Evolutionary conservation across 164 flowering plant species (phyloP).

Genomic region (Sextonia rubra): DNA sequence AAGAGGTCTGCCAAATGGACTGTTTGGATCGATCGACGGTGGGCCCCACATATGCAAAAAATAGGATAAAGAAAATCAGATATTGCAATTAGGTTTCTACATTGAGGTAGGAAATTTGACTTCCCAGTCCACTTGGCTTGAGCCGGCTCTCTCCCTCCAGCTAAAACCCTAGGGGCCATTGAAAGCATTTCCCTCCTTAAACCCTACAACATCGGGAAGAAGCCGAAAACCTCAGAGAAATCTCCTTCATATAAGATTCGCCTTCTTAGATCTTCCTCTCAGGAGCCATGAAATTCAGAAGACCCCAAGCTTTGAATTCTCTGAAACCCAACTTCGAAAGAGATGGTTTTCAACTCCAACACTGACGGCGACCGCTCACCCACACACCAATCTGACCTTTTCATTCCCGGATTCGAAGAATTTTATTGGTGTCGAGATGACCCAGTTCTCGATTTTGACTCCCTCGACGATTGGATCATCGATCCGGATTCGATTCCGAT

Average conservation of each 20-base stretch:
- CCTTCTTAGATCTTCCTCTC: neutral
- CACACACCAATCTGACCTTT: neutral
- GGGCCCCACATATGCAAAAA: neutral
- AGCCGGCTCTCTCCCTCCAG: neutral
- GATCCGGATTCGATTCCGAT: constrained; percentile 7
- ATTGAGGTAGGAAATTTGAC: no score
- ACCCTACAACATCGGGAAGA: neutral
- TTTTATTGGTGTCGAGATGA: constrained; percentile 18
- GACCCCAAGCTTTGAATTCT: neutral
- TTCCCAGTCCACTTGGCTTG: neutral
- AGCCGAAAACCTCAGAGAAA: no score
- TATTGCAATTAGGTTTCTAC: no score
- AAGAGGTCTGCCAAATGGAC: neutral
- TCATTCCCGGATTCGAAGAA: neutral
- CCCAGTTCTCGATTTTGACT: constrained; percentile 46
- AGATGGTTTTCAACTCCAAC: neutral
- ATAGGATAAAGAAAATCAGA: no score
- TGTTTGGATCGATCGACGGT: neutral
- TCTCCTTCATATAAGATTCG: neutral
- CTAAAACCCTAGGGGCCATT: neutral
- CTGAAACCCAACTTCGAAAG: neutral
- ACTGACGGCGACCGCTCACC: neutral
- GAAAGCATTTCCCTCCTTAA: neutral
- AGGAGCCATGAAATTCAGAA: neutral
- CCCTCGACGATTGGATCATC: constrained; percentile 34